Conservation (phyloP, 1,284 basidiomycete species). For the Inonotus hispidus region DNA sequence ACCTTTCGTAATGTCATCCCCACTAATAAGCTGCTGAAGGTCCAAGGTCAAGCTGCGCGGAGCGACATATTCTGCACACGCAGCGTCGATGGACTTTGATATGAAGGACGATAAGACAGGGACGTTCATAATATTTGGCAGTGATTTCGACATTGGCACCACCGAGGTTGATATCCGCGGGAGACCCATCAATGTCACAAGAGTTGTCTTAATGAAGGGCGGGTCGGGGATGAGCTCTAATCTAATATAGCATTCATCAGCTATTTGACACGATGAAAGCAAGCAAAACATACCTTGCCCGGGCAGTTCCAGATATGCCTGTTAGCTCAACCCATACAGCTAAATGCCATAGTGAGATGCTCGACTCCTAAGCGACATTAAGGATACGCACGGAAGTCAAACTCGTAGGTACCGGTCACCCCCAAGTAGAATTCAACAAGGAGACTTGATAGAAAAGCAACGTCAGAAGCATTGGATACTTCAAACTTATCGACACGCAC, state of each 20-base stretch:
- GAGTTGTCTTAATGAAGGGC: constrained; percentile 44
- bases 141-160: constrained; percentile 59
- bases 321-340: constrained; percentile 78
- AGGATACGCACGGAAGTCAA: constrained; percentile 33
- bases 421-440: constrained; percentile 71
- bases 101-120: constrained; percentile 75
- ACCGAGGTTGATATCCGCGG: constrained; percentile 73
- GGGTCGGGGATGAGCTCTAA: constrained; percentile 76
- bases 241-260: constrained; percentile 28
- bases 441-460: constrained; percentile 29
- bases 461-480: background rate
- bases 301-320: constrained; percentile 63
- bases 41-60: constrained; percentile 74
- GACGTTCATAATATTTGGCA: constrained; percentile 79
- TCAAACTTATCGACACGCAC: constrained; percentile 24
- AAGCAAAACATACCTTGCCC: constrained; percentile 29
- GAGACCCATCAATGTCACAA: constrained; percentile 71
- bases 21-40: constrained; percentile 59
- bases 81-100: constrained; percentile 70
- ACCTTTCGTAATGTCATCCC: constrained; percentile 47
- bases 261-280: background rate
- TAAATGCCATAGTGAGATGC: constrained; percentile 29
- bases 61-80: constrained; percentile 53
- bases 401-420: constrained; percentile 43
- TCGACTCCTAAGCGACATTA: constrained; percentile 6